Evolutionary conservation across 805 yeast genomes (phyloP).

Genomic region (Blastobotrys peoriensis): DNA sequence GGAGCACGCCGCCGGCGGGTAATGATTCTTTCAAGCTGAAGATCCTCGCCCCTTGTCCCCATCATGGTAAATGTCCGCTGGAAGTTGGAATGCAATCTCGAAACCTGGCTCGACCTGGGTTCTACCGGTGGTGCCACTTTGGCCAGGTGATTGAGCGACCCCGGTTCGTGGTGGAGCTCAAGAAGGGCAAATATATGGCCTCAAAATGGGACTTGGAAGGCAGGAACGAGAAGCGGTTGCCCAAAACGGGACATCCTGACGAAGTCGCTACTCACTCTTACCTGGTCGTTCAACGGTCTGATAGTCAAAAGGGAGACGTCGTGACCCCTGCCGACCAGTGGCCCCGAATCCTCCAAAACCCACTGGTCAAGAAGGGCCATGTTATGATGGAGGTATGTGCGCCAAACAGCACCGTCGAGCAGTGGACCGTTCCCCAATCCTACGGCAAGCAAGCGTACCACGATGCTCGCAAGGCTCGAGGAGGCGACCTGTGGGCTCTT

Average conservation of each 20-base stretch:
- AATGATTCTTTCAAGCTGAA: constrained; percentile 57
- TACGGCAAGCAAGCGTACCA: constrained; percentile 69
- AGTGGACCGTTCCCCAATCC: constrained; percentile 82
- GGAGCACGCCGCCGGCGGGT: constrained; percentile 26
- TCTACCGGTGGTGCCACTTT: constrained; percentile 67
- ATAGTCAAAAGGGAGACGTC: constrained; percentile 16
- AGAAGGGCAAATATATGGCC: constrained; percentile 71
- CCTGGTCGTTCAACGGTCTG: constrained; percentile 61
- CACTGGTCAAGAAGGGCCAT: constrained; percentile 75
- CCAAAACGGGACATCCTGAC: constrained; percentile 74
- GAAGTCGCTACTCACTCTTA: constrained; percentile 74
- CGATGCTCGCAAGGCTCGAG: constrained; percentile 80
- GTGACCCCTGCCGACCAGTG: constrained; percentile 36
- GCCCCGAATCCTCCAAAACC: constrained; percentile 66
- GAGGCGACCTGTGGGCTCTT: constrained; percentile 84
- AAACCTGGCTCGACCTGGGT: constrained; percentile 15
- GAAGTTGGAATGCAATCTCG: constrained; percentile 56
- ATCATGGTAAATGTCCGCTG: constrained; percentile 79
- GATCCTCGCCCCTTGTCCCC: constrained; percentile 85
- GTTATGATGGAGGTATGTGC: constrained; percentile 75
- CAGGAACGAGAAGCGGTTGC: constrained; percentile 42
- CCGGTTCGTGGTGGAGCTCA: constrained; percentile 70
- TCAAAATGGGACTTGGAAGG: constrained; percentile 62
- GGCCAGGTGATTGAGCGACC: constrained; percentile 72
- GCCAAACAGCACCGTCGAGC: constrained; percentile 71